Conservation (phyloP, 192 early-diverging fungal genomes). For the Cladochytrium replicatum region DNA sequence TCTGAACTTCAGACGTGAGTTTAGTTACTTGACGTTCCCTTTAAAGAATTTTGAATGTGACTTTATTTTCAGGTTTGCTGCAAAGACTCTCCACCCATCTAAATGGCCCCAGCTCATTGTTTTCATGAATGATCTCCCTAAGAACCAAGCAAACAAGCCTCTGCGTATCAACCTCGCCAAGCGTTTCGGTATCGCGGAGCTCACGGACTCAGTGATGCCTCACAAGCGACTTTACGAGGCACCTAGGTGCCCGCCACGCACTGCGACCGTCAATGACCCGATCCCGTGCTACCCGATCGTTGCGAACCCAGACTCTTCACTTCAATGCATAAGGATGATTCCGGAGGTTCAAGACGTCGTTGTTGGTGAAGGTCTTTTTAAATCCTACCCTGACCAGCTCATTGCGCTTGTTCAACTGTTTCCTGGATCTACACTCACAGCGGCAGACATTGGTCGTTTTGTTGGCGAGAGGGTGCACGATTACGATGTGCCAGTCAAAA, state of each 20-base stretch:
- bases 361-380: conserved; percentile 10
- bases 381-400: conserved; percentile 8
- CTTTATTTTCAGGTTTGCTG: conserved; percentile 13
- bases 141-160: conserved; percentile 29
- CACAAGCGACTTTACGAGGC: conserved; percentile 24
- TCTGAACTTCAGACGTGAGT: conserved; percentile 8
- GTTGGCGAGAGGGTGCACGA: conserved; percentile 16
- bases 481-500: conserved; percentile 23
- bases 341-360: too few relatives aligned
- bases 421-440: neutral
- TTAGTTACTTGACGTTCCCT: too few relatives aligned
- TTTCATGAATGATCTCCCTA: conserved; percentile 32
- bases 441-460: conserved; percentile 3
- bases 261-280: conserved; percentile 14
- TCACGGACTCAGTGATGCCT: conserved; percentile 13
- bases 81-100: conserved; percentile 23
- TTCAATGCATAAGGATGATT: conserved; percentile 1
- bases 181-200: conserved; percentile 20
- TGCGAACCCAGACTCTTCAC: conserved; percentile 3
- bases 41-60: too few relatives aligned
- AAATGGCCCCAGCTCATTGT: conserved; percentile 34
- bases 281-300: conserved; percentile 4
- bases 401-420: conserved; percentile 11
- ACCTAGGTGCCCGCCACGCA: conserved; percentile 15
- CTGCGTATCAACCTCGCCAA: conserved; percentile 32